Evolutionary conservation across 169 alveolate genomes (phyloP).

Genomic region (Cyclospora cayetanensis): DNA sequence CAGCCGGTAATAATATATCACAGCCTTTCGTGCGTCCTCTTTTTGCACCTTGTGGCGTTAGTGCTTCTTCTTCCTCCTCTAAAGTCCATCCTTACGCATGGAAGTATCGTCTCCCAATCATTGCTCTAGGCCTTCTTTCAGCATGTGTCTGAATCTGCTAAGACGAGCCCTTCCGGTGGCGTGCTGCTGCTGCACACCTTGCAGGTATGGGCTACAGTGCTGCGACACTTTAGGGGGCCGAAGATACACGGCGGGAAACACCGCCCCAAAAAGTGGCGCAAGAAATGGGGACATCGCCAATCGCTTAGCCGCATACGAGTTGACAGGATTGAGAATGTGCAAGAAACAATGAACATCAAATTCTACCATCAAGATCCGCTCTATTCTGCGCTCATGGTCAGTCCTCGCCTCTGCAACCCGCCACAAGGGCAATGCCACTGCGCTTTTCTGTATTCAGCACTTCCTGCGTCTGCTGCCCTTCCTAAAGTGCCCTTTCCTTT

Average conservation of each 20-base stretch:
- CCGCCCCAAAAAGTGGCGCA: slow-evolving; percentile 84
- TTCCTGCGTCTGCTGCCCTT: too few species aligned
- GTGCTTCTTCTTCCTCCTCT: too few species aligned
- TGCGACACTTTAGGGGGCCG: slow-evolving; percentile 86
- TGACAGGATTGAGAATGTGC: slow-evolving; percentile 41
- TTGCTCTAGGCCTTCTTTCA: too few species aligned
- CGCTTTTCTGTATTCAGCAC: background rate
- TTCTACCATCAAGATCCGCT: background rate
- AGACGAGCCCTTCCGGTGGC: too few species aligned
- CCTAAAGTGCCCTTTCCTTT: background rate
- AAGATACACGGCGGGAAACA: slow-evolving; percentile 81
- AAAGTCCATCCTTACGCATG: too few species aligned
- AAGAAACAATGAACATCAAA: background rate
- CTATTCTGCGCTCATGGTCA: slow-evolving; percentile 21
- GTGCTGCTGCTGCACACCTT: background rate
- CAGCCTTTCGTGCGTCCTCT: too few species aligned
- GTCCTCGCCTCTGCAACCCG: background rate
- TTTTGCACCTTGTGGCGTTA: too few species aligned
- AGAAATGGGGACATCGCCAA: slow-evolving; percentile 82
- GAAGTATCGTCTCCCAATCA: too few species aligned
- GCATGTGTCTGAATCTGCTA: too few species aligned
- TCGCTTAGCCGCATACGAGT: slow-evolving; percentile 81
- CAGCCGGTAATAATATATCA: too few species aligned
- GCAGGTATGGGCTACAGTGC: slow-evolving; percentile 76
- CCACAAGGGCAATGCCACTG: background rate